Evolutionary conservation across 2,329 filamentous ascomycete species (phyloP).

Genomic region (Fusarium decemcellulare): DNA sequence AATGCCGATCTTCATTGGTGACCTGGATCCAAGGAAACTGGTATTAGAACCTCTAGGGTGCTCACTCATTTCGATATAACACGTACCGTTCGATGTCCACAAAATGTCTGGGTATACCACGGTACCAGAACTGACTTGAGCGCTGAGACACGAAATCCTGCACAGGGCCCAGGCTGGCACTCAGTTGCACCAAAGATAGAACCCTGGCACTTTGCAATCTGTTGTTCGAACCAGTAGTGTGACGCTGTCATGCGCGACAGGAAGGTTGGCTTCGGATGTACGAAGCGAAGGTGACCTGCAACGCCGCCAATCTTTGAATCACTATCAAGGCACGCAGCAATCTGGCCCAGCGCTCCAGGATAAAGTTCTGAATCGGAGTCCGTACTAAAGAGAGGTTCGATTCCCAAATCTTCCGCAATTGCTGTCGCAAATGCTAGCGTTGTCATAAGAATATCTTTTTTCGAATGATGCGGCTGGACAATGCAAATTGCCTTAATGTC

Average conservation of each 20-base stretch:
- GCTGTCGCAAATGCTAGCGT: neutral
- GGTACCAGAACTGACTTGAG: neutral
- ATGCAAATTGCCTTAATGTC: neutral
- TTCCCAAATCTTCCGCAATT: neutral
- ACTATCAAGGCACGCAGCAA: neutral
- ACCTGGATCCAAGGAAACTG: neutral
- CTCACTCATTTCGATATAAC: neutral
- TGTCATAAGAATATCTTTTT: neutral
- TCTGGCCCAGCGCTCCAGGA: neutral
- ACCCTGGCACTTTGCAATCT: conserved; percentile 6
- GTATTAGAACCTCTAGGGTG: neutral
- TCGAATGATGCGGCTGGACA: neutral
- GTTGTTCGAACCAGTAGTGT: conserved; percentile 12
- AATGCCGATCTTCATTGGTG: neutral
- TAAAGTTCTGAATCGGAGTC: neutral
- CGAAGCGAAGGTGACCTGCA: neutral
- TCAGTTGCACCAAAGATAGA: conserved; percentile 6
- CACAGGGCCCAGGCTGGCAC: neutral
- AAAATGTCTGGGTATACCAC: neutral
- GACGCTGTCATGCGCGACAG: neutral
- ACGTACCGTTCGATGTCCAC: neutral
- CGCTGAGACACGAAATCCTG: neutral
- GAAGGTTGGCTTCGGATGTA: neutral
- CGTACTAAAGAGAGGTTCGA: neutral
- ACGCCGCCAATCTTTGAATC: neutral